phyloP scores from a whole-genome alignment of 768 basidiomycete genomes.

The Hebeloma cylindrosporum region DNA sequence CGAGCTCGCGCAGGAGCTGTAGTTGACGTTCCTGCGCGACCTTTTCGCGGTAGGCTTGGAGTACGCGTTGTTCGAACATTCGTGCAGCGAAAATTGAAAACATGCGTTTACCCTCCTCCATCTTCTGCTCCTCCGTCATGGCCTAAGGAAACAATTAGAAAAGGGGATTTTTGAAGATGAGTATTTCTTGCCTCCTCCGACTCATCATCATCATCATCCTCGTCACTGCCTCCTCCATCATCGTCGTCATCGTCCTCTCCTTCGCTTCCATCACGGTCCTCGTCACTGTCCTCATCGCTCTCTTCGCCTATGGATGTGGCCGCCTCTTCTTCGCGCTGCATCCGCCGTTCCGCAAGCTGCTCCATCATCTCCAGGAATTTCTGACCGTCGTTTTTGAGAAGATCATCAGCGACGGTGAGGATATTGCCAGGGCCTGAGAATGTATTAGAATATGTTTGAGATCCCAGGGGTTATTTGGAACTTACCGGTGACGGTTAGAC shows the following conservation, averaged over 20 bases:
- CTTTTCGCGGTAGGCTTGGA: slow-evolving; percentile 94
- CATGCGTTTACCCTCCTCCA: slow-evolving; percentile 99
- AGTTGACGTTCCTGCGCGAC: slow-evolving; percentile 95
- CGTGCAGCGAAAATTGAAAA: slow-evolving; percentile 99
- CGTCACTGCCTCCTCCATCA: slow-evolving; percentile 58
- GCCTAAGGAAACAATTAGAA: slow-evolving; percentile 37
- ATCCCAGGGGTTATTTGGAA: slow-evolving; percentile 15
- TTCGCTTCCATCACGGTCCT: slow-evolving; percentile 58
- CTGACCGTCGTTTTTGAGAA: slow-evolving; percentile 97
- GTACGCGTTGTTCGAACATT: slow-evolving; percentile 98
- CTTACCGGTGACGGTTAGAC: slow-evolving; percentile 79
- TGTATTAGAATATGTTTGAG: slow-evolving; percentile 4
- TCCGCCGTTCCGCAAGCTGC: slow-evolving; percentile 90
- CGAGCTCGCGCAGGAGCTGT: slow-evolving; percentile 90
- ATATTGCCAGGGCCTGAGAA: slow-evolving; percentile 82
- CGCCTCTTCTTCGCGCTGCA: slow-evolving; percentile 81
- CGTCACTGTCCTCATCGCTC: slow-evolving; percentile 47
- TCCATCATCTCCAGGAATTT: slow-evolving; percentile 99
- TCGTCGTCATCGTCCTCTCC: slow-evolving; percentile 64
- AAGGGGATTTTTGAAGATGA: slow-evolving; percentile 14
- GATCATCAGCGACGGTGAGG: slow-evolving; percentile 96
- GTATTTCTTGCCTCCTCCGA: slow-evolving; percentile 64
- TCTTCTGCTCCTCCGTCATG: slow-evolving; percentile 96
- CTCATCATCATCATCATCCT: slow-evolving; percentile 67
- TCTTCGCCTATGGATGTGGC: slow-evolving; percentile 47